Evolutionary conservation across 2,329 filamentous ascomycete genomes (phyloP), one percentile per base, ranked within the genome.

Genomic region (Xylariaceae sp.): DNA sequence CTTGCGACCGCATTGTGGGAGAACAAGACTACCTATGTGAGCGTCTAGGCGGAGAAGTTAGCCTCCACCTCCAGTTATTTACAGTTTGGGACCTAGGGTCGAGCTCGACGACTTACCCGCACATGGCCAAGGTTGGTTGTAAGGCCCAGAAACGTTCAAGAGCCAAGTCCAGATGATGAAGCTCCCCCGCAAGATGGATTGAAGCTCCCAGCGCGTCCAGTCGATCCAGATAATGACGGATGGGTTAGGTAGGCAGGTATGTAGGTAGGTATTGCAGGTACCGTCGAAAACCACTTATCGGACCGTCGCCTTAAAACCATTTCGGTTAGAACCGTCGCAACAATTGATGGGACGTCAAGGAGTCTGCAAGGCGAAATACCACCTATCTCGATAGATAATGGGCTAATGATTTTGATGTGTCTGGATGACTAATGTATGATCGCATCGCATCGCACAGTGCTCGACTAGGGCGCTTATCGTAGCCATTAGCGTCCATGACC

Each of bases 1-100:
- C 62, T 62, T 69, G 68, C 62, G 68, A 68, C 65, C 68, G 67
- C 68, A 70, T 70, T 64, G 56, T 70, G 60, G 62, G 59, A 62
- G 59, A 55, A 58, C 48, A 46, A 42, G 44, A 56, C 62, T 68
- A 69, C 60, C 60, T 60, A 51, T 52, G 56, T 43, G 52, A 60
- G 54, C 56, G 62, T 57, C 66, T 68, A 55, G 59, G 34, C 44
- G 19, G 31, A 7, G 11, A 9, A 12, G 54, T 68, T 59, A 66
- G 63, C 50, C 57, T 51, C 40, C 55, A 57, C 53, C 61, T 57
- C 46, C 29, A 30, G n/a, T 29, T 39, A 19, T 19, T 19, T 19
- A 19, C 19, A 19, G 19, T 19, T 19, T 19, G 19, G 19, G 19
- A 19, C 19, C 19, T 19, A 19, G 44, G 26, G 39, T 6, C 41